Conservation (phyloP, 768 basidiomycete genomes). For the Rhodosporidiobolus odoratus region DNA sequence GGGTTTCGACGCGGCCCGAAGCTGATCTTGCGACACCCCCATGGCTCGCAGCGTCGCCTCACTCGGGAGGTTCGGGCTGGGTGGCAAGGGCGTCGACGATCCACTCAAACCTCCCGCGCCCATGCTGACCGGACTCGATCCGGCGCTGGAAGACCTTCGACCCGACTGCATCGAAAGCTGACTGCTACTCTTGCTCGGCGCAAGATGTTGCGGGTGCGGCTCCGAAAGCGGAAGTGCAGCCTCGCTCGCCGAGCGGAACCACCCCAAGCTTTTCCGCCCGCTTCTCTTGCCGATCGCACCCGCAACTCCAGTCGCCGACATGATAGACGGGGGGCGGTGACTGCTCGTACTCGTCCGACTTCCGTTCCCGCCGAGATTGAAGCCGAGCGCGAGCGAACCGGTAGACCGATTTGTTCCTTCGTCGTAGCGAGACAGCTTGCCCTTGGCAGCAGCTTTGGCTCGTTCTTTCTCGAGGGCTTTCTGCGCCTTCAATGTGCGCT, state of each 20-base stretch:
- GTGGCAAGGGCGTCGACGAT: not conserved
- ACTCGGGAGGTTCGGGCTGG: constrained; percentile 11
- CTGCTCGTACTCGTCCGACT: not conserved
- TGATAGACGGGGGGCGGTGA: constrained; percentile 5
- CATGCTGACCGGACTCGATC: no score
- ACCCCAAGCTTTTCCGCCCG: constrained; percentile 24
- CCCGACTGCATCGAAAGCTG: not conserved
- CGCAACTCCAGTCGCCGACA: constrained; percentile 17
- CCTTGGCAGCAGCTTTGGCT: constrained; percentile 29
- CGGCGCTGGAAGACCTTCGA: not conserved
- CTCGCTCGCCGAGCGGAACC: constrained; percentile 34
- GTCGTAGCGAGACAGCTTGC: constrained; percentile 31
- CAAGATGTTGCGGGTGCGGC: not conserved
- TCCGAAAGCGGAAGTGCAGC: constrained; percentile 9
- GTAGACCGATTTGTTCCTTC: constrained; percentile 19
- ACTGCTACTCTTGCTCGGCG: constrained; percentile 1
- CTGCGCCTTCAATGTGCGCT: constrained; percentile 37
- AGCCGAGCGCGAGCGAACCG: constrained; percentile 1
- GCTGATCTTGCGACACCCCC: constrained; percentile 12
- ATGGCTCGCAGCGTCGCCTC: constrained; percentile 11
- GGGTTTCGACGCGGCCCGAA: not conserved
- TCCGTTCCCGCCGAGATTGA: not conserved
- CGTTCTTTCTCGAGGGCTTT: constrained; percentile 37
- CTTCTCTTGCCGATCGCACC: not conserved
- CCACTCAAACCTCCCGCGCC: no score